Evolutionary conservation across 2,329 filamentous ascomycete species (phyloP), one percentile per base, ranked within the genome.

Genomic region (Orbilia javanica): DNA sequence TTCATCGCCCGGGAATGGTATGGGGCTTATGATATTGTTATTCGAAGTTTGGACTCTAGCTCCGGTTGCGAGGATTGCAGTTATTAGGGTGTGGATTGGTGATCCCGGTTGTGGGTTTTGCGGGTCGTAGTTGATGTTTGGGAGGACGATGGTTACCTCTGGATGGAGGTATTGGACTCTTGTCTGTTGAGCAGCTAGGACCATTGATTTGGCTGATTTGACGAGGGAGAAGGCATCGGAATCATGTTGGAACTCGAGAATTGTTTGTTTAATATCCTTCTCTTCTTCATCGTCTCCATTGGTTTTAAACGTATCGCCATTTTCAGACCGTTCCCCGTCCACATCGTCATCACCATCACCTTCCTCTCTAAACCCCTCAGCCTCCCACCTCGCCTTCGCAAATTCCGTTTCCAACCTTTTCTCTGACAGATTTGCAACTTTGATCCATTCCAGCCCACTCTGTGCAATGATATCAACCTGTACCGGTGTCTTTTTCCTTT

Each of bases 311-410:
- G n/a, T n/a, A 46, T 46, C 7, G n/a, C 42, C 42, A 20, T 46
- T 46, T 46, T 20, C 39, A 4, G 15, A n/a, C 18, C 53, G 67
- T 67, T 5, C n/a, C n/a, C n/a, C n/a, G n/a, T n/a, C n/a, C n/a
- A 67, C 66, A 22, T 63, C 80, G 44, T 81, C 79, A 13, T 79
- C 82, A 3, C 82, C 82, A 29, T 80, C 83, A 27, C 87, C 85
- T 0, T 84, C 83, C 53, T 87, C 87, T 18, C 84, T 85, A 36
- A 83, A 85, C 69, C 84, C 85, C 50, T 83, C 83, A 10, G 79
- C 83, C 80, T 89, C 88, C 87, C 89, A 91, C 10, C 90, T 90
- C 73, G 90, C 87, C 82, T 91, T 91, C 2, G 91, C 90, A 79
- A 92, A 86, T 80, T 92, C 90, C 81, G 90, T 90, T 18, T 92